phyloP scores from a whole-genome alignment of 2,329 filamentous ascomycete genomes.

The Colletotrichum sp. region DNA sequence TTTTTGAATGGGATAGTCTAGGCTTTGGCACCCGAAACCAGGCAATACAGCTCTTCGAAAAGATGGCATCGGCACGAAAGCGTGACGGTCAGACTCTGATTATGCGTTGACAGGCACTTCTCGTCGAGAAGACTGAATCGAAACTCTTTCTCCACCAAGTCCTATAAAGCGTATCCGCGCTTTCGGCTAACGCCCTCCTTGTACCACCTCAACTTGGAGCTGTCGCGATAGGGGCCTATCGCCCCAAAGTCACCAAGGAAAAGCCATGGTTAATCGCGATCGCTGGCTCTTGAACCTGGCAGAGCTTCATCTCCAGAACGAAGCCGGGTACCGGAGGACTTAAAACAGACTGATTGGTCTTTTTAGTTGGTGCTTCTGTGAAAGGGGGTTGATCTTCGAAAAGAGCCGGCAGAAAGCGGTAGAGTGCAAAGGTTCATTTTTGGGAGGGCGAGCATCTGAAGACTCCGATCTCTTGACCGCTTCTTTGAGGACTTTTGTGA shows the following conservation, averaged over 20 bases:
- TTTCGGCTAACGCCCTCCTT: constrained; percentile 2
- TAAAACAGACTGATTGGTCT: background rate
- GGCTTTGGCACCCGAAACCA: background rate
- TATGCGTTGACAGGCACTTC: background rate
- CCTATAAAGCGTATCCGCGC: background rate
- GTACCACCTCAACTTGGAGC: background rate
- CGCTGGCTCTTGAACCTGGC: background rate
- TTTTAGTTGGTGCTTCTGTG: background rate
- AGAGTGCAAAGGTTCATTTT: background rate
- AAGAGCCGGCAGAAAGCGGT: background rate
- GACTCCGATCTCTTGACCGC: background rate
- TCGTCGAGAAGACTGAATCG: background rate
- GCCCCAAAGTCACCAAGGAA: background rate
- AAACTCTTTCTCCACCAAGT: background rate
- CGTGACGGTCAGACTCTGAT: background rate
- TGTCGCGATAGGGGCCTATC: background rate
- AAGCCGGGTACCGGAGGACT: background rate
- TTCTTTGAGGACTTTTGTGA: constrained; percentile 5
- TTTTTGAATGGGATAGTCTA: background rate
- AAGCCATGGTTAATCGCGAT: background rate
- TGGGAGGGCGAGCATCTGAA: background rate
- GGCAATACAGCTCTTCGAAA: background rate
- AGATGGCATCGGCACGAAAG: background rate
- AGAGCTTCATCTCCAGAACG: background rate
- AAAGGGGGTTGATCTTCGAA: background rate